Base-by-base conservation (phyloP, 1,284 basidiomycete species). In the Ceratobasidium sp. region DNA sequence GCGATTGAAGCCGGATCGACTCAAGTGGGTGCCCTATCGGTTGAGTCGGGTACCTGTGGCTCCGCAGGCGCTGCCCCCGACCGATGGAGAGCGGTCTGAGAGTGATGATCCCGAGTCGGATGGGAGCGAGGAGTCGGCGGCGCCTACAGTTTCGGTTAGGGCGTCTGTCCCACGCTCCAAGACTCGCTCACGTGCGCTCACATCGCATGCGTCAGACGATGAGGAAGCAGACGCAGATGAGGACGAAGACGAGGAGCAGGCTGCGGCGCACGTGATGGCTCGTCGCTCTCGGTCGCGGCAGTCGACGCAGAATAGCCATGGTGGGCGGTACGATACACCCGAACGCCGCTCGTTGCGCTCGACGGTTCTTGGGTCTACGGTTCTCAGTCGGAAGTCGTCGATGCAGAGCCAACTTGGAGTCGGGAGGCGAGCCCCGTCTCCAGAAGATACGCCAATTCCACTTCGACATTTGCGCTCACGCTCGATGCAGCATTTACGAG, bases 11-110 rank as follows among this genome's bases (percentile, higher is more conserved):
- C 90, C 95, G 0, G 94, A 96, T 78, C 91, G 91, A 80, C 86
- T 99, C 75, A 95, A 95, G 79, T 99, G 98, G 93, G 96, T 91
- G 75, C 97, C 97, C 5, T 98, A 98, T 83, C 83, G 98, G 49
- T 82, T 96, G 46, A 82, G 43, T 80, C 81, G 41, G 67, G 80
- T 23, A 73, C 82, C 72, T 81, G 57, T 59, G 57, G 57, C 21
- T 18, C 82, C 50, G 21, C 58, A 62, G 35, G n/a, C 32, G 28
- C 28, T 21, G 28, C 64, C 55, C 9, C 46, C 62, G 13, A 64
- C 52, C 18, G 63, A 66, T 13, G 38, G 84, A 87, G 58, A 92
- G 86, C 79, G 91, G 91, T 67, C 73, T 71, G 91, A 89, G 80
- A 86, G 91, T 44, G 89, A 92, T 14, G 89, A 89, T 7, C 88